Evolutionary conservation across 2,329 filamentous ascomycete genomes (phyloP), one percentile per base, ranked within the genome.

Genomic region (Diaporthe nobilis): DNA sequence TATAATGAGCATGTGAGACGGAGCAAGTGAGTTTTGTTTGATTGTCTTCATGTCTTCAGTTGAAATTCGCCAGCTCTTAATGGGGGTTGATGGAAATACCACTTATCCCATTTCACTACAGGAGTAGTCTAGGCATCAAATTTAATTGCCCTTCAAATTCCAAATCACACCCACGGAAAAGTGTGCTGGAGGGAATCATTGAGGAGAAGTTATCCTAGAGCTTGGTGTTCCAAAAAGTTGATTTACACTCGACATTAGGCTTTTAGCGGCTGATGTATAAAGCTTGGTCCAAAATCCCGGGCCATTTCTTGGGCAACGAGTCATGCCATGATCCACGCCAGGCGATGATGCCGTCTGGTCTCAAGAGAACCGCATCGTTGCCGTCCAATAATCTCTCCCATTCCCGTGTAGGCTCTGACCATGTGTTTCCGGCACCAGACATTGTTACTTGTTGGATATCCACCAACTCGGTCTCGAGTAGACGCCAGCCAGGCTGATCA

Each of bases 291-390:
- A 75, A 10, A 25, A 75, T n/a, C 6, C 44, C 28, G 53, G 61
- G 53, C 73, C 65, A 75, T 13, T 22, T 2, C 10, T 61, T n/a
- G 22, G 47, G 55, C 20, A 71, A 47, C 4, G 63, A 61, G 22
- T 25, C 31, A 28, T 53, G 53, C 73, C 65, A 75, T 31, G 53
- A 53, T 44, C 65, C 65, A 7, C 73, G 42, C 73, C 73, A 75
- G 37, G 65, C 65, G 20, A 75, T 72, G 28, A 75, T 75, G 8
- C 73, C 73, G 28, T 75, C 73, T 6, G 73, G 73, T 42, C 65
- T 55, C 49, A 75, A 8, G 3, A 75, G 73, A 44, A 75, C 73
- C 4, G 65, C 73, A 9, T 47, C 65, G 15, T 71, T 39, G 22
- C 58, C 73, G 5, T 47, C 42, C 22, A 70, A 10, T 3, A 71